Conservation (phyloP, 192 early-diverging fungal species). For the Chytriomyces sp. region DNA sequence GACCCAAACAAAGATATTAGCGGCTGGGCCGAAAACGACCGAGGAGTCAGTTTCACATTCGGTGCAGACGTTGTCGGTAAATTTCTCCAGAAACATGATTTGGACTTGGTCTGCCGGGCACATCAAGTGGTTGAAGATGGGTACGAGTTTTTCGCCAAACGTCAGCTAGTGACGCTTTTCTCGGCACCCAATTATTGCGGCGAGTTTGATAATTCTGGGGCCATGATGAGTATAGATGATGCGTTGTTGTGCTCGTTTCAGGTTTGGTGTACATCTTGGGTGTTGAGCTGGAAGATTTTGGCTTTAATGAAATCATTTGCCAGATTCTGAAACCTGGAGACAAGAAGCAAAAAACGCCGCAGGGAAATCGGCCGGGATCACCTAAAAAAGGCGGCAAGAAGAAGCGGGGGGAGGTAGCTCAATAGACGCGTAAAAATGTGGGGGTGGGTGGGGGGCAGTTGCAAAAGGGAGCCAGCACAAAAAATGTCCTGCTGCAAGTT, state of each 20-base stretch:
- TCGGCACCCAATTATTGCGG: conserved; percentile 96
- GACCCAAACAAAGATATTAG: conserved; percentile 96
- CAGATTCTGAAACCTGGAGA: conserved; percentile 96
- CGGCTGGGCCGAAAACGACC: conserved; percentile 97
- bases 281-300: background rate
- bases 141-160: conserved; percentile 97
- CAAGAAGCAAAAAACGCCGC: conserved; percentile 70
- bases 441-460: background rate
- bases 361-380: conserved; percentile 1
- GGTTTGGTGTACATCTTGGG: conserved; percentile 21
- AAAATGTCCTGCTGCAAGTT: background rate
- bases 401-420: conserved; percentile 19
- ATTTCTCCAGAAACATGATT: conserved; percentile 94
- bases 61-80: conserved; percentile 90
- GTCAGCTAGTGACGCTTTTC: conserved; percentile 93
- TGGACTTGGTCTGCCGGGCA: conserved; percentile 96
- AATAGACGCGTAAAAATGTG: background rate
- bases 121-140: conserved; percentile 99
- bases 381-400: conserved; percentile 21
- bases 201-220: conserved; percentile 69
- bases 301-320: background rate
- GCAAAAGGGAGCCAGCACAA: background rate
- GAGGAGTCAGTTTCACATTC: conserved; percentile 95
- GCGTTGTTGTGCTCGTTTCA: conserved; percentile 71
- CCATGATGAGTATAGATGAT: conserved; percentile 75